Conservation (phyloP, 768 basidiomycete species). For the Rhizopogon vinicolor region DNA sequence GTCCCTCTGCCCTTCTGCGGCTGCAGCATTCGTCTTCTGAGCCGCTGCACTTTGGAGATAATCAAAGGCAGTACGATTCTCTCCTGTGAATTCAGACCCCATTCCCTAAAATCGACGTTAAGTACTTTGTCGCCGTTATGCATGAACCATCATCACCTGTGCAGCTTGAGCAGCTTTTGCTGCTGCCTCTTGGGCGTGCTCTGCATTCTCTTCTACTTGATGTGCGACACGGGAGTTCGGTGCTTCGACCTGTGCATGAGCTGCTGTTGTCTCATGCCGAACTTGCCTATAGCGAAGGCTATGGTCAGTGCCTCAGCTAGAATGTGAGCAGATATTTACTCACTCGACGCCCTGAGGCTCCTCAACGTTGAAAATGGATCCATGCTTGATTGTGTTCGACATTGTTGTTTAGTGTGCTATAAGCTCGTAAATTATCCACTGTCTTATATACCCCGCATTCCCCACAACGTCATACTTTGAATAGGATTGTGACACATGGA, state of each 20-base stretch:
- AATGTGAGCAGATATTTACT: constrained; percentile 4
- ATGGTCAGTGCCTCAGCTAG: neutral
- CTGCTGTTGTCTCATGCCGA: constrained; percentile 50
- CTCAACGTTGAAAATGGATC: constrained; percentile 32
- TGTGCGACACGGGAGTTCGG: constrained; percentile 34
- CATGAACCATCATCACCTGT: constrained; percentile 33
- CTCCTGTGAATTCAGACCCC: constrained; percentile 30
- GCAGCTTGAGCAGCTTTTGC: constrained; percentile 48
- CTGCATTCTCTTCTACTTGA: constrained; percentile 45
- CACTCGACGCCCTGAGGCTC: constrained; percentile 32
- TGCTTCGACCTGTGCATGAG: constrained; percentile 45
- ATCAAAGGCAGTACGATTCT: constrained; percentile 29
- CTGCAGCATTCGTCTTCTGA: constrained; percentile 47
- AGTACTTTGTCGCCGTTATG: neutral
- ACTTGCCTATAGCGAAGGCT: constrained; percentile 19
- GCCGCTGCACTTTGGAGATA: constrained; percentile 31
- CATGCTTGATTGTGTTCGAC: constrained; percentile 3
- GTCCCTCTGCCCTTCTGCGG: constrained; percentile 50
- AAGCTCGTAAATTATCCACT: neutral
- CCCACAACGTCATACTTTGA: neutral
- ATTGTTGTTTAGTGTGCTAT: constrained; percentile 1
- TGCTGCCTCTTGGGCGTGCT: constrained; percentile 41
- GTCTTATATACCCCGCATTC: neutral
- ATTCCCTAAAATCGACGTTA: constrained; percentile 19
- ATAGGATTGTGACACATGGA: too few relatives aligned